Evolutionary conservation across 495 filamentous ascomycete genomes (phyloP).

Genomic region (Chaetomium fimeti): DNA sequence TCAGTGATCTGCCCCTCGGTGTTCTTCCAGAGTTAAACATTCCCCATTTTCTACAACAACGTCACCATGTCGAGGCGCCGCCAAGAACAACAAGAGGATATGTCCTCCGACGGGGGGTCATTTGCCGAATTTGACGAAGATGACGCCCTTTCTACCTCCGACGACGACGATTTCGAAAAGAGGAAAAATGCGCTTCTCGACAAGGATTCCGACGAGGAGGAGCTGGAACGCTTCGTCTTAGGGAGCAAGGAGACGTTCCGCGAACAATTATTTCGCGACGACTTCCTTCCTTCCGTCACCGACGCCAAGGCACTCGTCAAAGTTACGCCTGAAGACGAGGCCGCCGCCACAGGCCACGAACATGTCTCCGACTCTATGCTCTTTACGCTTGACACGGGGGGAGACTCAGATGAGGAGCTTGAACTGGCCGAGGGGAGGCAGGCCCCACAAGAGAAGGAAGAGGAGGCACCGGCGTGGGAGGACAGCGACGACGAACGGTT

Average conservation of each 20-base stretch:
- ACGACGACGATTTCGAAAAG: conserved; percentile 24
- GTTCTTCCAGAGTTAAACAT: conserved; percentile 15
- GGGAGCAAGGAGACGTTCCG: conserved; percentile 80
- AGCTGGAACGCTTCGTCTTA: conserved; percentile 81
- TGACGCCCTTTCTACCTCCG: conserved; percentile 30
- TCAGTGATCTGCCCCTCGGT: conserved; percentile 20
- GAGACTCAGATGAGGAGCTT: conserved; percentile 38
- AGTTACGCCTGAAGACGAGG: conserved; percentile 26
- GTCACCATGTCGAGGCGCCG: conserved; percentile 22
- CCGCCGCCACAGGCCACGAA: conserved; percentile 40
- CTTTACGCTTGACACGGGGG: conserved; percentile 49
- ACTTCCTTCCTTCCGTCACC: conserved; percentile 29
- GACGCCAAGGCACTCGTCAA: conserved; percentile 39
- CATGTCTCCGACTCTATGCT: conserved; percentile 63
- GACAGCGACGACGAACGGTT: conserved; percentile 95
- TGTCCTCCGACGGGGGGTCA: conserved; percentile 32
- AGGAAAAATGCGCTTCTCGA: conserved; percentile 29
- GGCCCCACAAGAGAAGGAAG: conserved; percentile 18
- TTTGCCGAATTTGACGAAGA: conserved; percentile 41
- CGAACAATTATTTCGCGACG: conserved; percentile 58
- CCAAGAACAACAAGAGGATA: conserved; percentile 26
- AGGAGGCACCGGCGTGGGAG: conserved; percentile 68
- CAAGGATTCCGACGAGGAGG: conserved; percentile 77
- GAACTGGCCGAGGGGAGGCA: neutral
- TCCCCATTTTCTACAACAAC: neutral